These are phyloP conservation scores for Skeletonema marinoi DNA, from an alignment of 108 stramenopile species.

Conservation along the genomic window DNA sequence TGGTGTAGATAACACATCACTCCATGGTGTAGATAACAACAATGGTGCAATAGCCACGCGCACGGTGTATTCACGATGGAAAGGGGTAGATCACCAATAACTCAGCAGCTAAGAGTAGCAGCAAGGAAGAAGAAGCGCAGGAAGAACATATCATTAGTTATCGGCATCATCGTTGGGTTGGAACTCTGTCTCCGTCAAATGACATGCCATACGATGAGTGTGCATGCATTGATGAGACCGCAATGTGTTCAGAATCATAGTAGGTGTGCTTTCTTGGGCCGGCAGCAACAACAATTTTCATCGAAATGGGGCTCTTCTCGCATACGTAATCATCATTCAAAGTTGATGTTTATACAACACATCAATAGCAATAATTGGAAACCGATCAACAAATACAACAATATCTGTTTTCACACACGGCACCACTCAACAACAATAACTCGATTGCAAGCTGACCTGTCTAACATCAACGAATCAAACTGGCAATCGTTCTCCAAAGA, in stretches of 20 bases:
- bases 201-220: not conserved
- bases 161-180: not conserved
- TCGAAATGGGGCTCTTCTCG: not conserved
- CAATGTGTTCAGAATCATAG: not conserved
- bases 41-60: not conserved
- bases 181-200: not conserved
- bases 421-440: not conserved
- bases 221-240: not conserved
- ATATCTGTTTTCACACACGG: not conserved
- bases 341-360: not conserved
- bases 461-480: constrained; percentile 19
- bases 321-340: not conserved
- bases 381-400: not conserved
- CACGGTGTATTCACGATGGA: not conserved
- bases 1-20: too few relatives aligned
- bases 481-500: constrained; percentile 30
- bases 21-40: not conserved
- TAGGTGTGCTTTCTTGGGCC: not conserved
- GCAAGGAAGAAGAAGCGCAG: not conserved
- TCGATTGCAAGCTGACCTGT: not conserved
- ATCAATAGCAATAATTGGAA: not conserved
- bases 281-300: not conserved
- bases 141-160: not conserved
- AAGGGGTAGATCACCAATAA: not conserved
- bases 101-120: not conserved